These are phyloP conservation scores for Kokia cookei DNA, from an alignment of 441 rosid genomes.

Conservation along the genomic window DNA sequence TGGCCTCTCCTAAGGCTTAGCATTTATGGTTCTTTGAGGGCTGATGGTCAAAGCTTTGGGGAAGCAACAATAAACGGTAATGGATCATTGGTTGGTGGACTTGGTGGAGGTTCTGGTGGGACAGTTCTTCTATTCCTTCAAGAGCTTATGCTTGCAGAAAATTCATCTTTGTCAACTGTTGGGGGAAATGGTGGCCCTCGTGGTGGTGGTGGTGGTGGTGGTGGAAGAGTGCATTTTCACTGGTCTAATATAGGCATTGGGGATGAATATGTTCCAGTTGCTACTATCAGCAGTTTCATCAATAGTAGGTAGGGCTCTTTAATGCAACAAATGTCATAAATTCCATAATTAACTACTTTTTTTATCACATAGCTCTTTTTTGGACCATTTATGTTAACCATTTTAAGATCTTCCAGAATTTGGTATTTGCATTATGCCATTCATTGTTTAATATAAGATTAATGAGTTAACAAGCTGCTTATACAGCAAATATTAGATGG, in stretches of 20 bases:
- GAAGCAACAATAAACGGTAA: constrained; percentile 34
- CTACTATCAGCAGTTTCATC: constrained; percentile 63
- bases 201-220: constrained; percentile 99
- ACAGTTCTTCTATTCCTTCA: constrained; percentile 95
- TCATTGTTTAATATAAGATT: neutral
- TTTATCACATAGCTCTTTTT: neutral
- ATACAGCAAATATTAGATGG: neutral
- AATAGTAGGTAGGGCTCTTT: constrained; percentile 52
- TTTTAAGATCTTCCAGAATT: neutral
- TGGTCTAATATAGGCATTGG: constrained; percentile 83
- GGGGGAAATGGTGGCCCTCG: constrained; percentile 88
- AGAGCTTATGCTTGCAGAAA: constrained; percentile 58
- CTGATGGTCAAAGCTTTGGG: constrained; percentile 84
- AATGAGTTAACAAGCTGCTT: neutral
- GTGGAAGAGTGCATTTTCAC: constrained; percentile 98
- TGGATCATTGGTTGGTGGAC: constrained; percentile 70
- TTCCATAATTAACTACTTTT: neutral
- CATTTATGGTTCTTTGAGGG: constrained; percentile 71
- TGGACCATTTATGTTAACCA: neutral
- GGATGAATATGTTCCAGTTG: constrained; percentile 77
- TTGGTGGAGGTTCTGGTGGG: constrained; percentile 99
- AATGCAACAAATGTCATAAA: neutral
- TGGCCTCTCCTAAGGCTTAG: constrained; percentile 81
- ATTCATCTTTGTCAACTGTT: constrained; percentile 62
- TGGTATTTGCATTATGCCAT: neutral